Evolutionary conservation across 2,329 filamentous ascomycete genomes (phyloP).

Genomic region (Aspergillus novoparasiticus): DNA sequence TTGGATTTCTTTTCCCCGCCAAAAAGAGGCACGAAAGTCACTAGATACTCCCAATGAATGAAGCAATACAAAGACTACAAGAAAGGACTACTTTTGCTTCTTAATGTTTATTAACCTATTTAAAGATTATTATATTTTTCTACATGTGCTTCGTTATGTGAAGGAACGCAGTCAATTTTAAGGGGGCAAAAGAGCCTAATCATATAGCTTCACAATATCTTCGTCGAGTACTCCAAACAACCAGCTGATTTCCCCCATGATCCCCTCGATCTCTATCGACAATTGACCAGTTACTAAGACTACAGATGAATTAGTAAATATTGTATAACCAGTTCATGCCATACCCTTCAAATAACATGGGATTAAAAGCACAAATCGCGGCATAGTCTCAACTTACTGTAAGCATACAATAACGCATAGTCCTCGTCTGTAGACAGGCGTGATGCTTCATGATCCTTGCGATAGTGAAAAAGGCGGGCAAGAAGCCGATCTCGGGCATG

Average conservation of each 20-base stretch:
- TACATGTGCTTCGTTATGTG: not conserved
- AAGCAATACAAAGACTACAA: not conserved
- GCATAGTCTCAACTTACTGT: conserved; percentile 57
- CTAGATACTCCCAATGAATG: not conserved
- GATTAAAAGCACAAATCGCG: not conserved
- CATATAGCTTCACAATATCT: conserved; percentile 59
- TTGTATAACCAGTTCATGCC: not conserved
- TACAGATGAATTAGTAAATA: conserved; percentile 27
- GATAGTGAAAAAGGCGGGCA: conserved; percentile 84
- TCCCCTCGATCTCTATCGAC: conserved; percentile 56
- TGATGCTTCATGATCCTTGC: conserved; percentile 64
- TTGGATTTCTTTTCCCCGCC: conserved; percentile 27
- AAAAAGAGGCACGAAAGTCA: conserved; percentile 13
- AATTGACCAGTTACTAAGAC: conserved; percentile 65
- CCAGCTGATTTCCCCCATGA: conserved; percentile 58
- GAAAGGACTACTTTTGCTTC: not conserved
- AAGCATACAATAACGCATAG: conserved; percentile 90
- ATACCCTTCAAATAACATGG: conserved; percentile 5
- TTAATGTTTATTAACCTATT: not conserved
- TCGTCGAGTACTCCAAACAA: conserved; percentile 65
- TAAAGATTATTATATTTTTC: not conserved
- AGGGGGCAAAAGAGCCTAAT: conserved; percentile 7
- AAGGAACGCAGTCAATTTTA: not conserved
- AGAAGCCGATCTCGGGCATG: conserved; percentile 79
- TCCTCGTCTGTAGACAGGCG: conserved; percentile 59